Evolutionary conservation across 2,329 filamentous ascomycete genomes (phyloP).

Genomic region (Lomentospora prolificans): DNA sequence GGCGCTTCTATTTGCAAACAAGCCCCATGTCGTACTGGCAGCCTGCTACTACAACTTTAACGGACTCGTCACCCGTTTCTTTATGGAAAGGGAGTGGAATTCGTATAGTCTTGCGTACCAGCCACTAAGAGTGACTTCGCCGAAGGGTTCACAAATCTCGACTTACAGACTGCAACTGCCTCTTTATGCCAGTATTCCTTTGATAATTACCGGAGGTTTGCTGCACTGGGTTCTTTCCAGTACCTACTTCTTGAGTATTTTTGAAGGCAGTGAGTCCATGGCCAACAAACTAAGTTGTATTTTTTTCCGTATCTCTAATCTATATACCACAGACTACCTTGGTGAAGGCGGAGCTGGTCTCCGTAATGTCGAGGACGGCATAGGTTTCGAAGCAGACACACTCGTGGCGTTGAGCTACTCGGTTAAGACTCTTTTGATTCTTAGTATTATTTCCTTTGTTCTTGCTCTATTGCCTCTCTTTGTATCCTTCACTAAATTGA

Average conservation of each 20-base stretch:
- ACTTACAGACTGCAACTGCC: conserved; percentile 16
- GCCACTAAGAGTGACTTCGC: conserved; percentile 13
- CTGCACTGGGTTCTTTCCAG: conserved; percentile 15
- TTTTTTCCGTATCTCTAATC: neutral
- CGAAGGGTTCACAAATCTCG: conserved; percentile 11
- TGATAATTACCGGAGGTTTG: conserved; percentile 10
- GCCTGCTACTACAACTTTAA: conserved; percentile 38
- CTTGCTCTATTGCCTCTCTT: conserved; percentile 1
- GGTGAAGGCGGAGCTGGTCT: neutral
- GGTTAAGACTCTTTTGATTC: neutral
- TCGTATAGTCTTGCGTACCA: conserved; percentile 8
- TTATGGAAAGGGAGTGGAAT: neutral
- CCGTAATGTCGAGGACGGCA: conserved; percentile 4
- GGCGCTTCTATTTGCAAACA: conserved; percentile 10
- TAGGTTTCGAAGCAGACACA: neutral
- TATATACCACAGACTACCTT: neutral
- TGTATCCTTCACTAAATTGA: conserved; percentile 1
- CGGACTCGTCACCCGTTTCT: conserved; percentile 24
- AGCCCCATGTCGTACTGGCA: conserved; percentile 37
- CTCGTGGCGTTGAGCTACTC: conserved; percentile 2
- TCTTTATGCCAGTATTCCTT: conserved; percentile 14
- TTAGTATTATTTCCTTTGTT: conserved; percentile 4
- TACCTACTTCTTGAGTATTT: conserved; percentile 8
- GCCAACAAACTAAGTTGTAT: neutral
- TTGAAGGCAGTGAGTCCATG: conserved; percentile 5